Evolutionary conservation across 495 filamentous ascomycete species (phyloP), one percentile per base, ranked within the genome.

Genomic region (Xylaria flabelliformis): DNA sequence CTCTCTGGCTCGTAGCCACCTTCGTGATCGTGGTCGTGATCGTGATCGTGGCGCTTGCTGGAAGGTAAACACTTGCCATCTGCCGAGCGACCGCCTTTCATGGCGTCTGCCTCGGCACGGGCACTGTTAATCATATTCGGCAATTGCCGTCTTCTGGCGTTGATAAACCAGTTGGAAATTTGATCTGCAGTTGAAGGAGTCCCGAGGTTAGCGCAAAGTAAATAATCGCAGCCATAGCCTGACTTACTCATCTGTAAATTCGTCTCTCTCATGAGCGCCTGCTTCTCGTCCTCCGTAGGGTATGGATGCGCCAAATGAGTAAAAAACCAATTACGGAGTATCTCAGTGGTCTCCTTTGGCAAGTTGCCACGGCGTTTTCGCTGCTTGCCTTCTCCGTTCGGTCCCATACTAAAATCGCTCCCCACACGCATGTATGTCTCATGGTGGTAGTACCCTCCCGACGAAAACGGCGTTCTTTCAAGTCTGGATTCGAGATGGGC

Each of bases 101-200:
- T 81, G 36, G 75, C 80, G 19, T 80, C 80, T 6, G 78, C 76
- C 74, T 85, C 83, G 26, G 80, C 82, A n/a, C 78, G 76, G 0
- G 84, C 84, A 71, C 84, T 81, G 48, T 88, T 90, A 34, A 90
- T 85, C 69, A 94, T 82, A 26, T 82, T 82, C 21, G 93, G 93
- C n/a, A 95, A 80, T 72, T 93, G 90, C 53, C 94, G 89, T 58
- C 94, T 86, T 65, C 94, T 87, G 12, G 94, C 93, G 75, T 97
- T 97, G 80, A 97, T 97, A 80, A 97, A 97, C 94, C 94, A 97
- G 77, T 97, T 97, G 72, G 92, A 94, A 66, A 97, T 93, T 88
- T 97, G 80, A 74, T 84, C 83, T 82, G 73, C 24, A 64, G 53
- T 55, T 48, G 24, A 51, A 24, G 62, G 32, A 36, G 32, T n/a